Evolutionary conservation across 2,329 filamentous ascomycete genomes (phyloP).

Genomic region (Talaromyces sp.): DNA sequence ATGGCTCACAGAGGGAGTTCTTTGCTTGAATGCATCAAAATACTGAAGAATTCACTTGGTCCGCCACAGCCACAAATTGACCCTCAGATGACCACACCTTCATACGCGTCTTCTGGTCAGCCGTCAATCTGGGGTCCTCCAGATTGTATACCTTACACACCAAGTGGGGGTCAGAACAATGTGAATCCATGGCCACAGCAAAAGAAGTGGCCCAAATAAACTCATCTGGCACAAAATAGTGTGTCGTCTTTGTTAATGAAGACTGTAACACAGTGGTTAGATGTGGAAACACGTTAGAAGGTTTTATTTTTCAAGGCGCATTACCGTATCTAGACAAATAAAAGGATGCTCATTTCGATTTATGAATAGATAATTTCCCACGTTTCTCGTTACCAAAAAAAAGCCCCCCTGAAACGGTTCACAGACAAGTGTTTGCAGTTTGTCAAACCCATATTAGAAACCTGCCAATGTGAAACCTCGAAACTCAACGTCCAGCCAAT

Average conservation of each 20-base stretch:
- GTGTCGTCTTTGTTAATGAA: not conserved
- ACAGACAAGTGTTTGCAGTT: not conserved
- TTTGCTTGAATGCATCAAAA: not conserved
- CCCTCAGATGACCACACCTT: not conserved
- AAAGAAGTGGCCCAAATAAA: not conserved
- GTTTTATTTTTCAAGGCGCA: not conserved
- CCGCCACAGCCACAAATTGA: not conserved
- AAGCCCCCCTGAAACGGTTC: too few species aligned
- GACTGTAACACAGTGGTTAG: not conserved
- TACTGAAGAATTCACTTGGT: not conserved
- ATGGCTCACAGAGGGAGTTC: not conserved
- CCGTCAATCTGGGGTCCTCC: not conserved
- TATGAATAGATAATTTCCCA: not conserved
- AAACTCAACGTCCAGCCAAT: not conserved
- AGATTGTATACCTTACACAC: not conserved
- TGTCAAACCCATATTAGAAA: not conserved
- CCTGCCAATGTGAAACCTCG: not conserved
- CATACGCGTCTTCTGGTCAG: not conserved
- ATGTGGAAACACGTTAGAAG: not conserved
- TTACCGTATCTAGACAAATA: not conserved
- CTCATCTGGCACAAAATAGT: not conserved
- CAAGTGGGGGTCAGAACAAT: not conserved
- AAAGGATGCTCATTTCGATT: not conserved
- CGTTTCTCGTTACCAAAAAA: not conserved
- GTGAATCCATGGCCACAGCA: not conserved